Base-by-base conservation (phyloP, 352 stramenopile species). In the Phytophthora quininea region DNA sequence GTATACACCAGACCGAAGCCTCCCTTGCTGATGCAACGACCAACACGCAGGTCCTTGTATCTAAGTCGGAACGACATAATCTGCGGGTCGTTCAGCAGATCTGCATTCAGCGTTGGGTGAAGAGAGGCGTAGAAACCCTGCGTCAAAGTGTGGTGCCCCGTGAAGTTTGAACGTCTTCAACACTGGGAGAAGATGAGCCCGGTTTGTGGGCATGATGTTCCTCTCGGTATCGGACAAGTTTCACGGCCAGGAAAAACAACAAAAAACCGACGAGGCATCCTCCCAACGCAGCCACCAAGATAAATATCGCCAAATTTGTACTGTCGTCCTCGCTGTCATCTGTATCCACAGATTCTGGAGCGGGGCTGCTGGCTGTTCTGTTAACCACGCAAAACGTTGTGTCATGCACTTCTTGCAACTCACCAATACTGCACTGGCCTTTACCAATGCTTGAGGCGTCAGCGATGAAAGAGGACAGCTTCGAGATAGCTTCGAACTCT, bases 121-220 rank as follows among this genome's bases (percentile, higher is more conserved):
- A 84, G 65, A 8, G 81, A 79, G 29, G 73, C 77, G 50, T 87
- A 81, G 37, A 77, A 72, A 11, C 75, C 74, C 35, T 80, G 35
- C 7, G 80, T 73, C 38, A 71, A 37, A 35, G 67, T 60, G 7
- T 66, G 50, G 3, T 76, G 67, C 10, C 32, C 14, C 49, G 54
- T 24, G 71, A 66, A 14, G 67, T 74, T 40, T 64, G 43, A 49
- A 69, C 51, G 9, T 62, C 64, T 58, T 61, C 56, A 24, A 42
- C 59, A 57, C 19, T 42, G 30, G 60, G 63, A 29, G 62, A 62
- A 12, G 50, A 48, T 4, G 50, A 62, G 1, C 45, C 58, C 29
- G 27, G 47, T 61, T 74, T 66, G 37, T 37, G 31, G 33, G 24
- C 32, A 43, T 32, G 42, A 10, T 19, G 61, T 12, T 72, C 54